Evolutionary conservation across 768 basidiomycete genomes (phyloP).

Genomic region (Inosperma sp.): DNA sequence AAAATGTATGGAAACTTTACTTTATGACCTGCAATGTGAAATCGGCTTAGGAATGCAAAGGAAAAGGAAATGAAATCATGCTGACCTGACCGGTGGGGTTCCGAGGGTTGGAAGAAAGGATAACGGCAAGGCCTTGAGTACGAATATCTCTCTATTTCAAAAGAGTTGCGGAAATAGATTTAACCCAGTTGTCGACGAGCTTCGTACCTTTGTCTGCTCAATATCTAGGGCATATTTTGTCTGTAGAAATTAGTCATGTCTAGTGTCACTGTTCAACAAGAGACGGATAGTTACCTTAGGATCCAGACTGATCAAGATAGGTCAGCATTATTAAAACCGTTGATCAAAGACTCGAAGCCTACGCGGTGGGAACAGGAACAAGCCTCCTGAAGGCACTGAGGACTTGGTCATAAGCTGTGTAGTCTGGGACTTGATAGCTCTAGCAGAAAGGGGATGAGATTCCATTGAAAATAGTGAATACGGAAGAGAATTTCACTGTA

Average conservation of each 20-base stretch:
- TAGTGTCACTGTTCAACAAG: slow-evolving; percentile 1
- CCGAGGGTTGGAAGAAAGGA: slow-evolving; percentile 90
- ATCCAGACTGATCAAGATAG: slow-evolving; percentile 36
- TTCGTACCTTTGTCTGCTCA: slow-evolving; percentile 63
- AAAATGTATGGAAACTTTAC: slow-evolving; percentile 22
- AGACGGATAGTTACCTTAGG: slow-evolving; percentile 24
- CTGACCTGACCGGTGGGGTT: slow-evolving; percentile 92
- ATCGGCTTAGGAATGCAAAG: background rate
- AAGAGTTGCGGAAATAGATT: slow-evolving; percentile 23
- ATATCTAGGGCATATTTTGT: slow-evolving; percentile 74
- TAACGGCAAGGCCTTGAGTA: slow-evolving; percentile 78
- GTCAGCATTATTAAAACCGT: background rate
- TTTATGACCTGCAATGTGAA: slow-evolving; percentile 43
- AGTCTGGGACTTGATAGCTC: slow-evolving; percentile 90
- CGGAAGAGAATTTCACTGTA: slow-evolving; percentile 45
- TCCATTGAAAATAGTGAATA: background rate
- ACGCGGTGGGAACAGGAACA: slow-evolving; percentile 88
- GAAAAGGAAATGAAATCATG: background rate
- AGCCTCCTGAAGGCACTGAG: slow-evolving; percentile 83
- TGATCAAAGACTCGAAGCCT: slow-evolving; percentile 35
- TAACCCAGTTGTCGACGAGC: background rate
- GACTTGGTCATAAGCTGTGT: slow-evolving; percentile 85
- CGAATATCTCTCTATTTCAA: slow-evolving; percentile 68
- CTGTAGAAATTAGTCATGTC: slow-evolving; percentile 26
- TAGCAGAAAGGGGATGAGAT: slow-evolving; percentile 25